Evolutionary conservation across 2,329 filamentous ascomycete species (phyloP).

Genomic region (Taxawa tesnikishii): DNA sequence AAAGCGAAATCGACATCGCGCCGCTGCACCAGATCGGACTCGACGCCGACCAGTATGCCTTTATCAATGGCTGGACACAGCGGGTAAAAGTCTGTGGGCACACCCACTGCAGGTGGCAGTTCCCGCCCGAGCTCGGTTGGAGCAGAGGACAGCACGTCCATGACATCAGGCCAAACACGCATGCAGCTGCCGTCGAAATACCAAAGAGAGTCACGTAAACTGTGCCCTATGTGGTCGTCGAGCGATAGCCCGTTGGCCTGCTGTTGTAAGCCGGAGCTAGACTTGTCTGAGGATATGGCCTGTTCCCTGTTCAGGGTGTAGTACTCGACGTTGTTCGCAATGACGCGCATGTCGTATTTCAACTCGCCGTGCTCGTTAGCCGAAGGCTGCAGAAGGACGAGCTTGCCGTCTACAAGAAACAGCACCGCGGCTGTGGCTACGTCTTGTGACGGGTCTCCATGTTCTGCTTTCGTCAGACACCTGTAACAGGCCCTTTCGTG

Average conservation of each 20-base stretch:
- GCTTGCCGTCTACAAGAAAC: conserved; percentile 93
- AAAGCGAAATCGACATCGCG: conserved; percentile 85
- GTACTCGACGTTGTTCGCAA: conserved; percentile 92
- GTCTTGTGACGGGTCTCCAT: conserved; percentile 91
- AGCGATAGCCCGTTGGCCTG: conserved; percentile 9
- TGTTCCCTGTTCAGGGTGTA: conserved; percentile 89
- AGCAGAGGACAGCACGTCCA: conserved; percentile 65
- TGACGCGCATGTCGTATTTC: conserved; percentile 96
- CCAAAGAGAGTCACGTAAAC: conserved; percentile 81
- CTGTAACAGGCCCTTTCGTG: background rate
- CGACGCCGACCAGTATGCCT: conserved; percentile 79
- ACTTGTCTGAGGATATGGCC: conserved; percentile 27
- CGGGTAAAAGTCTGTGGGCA: conserved; percentile 91
- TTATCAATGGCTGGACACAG: conserved; percentile 79
- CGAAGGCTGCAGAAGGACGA: conserved; percentile 82
- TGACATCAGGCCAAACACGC: conserved; percentile 78
- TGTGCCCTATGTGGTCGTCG: conserved; percentile 24
- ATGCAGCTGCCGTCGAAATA: conserved; percentile 81
- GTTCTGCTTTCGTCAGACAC: too few relatives aligned
- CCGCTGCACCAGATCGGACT: conserved; percentile 85
- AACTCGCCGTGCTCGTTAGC: conserved; percentile 69
- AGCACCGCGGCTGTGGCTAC: conserved; percentile 87
- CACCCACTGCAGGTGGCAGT: conserved; percentile 59
- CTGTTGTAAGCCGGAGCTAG: background rate
- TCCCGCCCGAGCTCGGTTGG: conserved; percentile 55